These are phyloP conservation scores for Casuarina cunninghamiana DNA, from an alignment of 306 rosid genomes.

Conservation along the genomic window DNA sequence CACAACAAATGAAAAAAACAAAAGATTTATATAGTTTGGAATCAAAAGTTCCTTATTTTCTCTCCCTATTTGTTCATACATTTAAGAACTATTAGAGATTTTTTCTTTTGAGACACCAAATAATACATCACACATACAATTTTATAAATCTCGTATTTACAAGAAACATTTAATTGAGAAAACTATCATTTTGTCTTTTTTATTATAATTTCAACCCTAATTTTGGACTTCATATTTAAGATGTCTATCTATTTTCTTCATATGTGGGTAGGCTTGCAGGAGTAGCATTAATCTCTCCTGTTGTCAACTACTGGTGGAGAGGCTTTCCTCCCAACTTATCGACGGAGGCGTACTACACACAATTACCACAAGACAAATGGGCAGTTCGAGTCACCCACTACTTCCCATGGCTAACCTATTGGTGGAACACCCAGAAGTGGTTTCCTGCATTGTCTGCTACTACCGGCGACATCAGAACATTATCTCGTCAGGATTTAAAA, in stretches of 20 bases:
- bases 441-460: slow-evolving; percentile 46
- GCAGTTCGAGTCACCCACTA: slow-evolving; percentile 50
- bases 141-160: no score
- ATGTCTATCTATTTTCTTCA: not conserved
- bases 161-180: no score
- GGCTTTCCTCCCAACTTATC: slow-evolving; percentile 43
- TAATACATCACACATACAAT: no score
- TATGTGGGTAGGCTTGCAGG: slow-evolving; percentile 49
- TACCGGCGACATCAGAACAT: not conserved
- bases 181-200: no score
- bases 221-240: not conserved
- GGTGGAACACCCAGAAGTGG: slow-evolving; percentile 60
- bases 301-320: slow-evolving; percentile 58
- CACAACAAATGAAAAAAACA: no score
- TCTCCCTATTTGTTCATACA: no score
- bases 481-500: slow-evolving; percentile 44
- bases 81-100: no score
- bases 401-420: slow-evolving; percentile 46
- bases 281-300: slow-evolving; percentile 47
- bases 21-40: no score
- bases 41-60: no score
- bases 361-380: slow-evolving; percentile 48
- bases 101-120: no score
- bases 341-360: slow-evolving; percentile 35
- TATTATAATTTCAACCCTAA: not conserved